Evolutionary conservation across 805 yeast species (phyloP).

Genomic region (Ogataea ganodermae): DNA sequence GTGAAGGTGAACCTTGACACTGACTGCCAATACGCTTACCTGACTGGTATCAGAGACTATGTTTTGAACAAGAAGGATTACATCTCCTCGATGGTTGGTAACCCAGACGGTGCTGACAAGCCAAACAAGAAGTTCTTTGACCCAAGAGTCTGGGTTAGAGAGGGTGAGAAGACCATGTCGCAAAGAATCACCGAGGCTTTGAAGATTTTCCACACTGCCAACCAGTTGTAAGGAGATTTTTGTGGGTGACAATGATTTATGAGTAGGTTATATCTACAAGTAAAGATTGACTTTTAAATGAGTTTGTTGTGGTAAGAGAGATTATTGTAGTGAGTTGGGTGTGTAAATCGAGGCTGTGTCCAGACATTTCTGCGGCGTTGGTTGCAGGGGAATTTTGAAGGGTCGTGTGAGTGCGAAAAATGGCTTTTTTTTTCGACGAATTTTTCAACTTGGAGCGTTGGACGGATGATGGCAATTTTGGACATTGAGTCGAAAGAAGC

Average conservation of each 20-base stretch:
- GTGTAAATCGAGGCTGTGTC: not conserved
- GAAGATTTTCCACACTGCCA: constrained; percentile 79
- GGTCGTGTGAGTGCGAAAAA: constrained; percentile 14
- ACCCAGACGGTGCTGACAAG: constrained; percentile 99
- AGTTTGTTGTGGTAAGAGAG: too few species aligned
- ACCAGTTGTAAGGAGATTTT: constrained; percentile 46
- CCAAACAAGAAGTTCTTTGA: constrained; percentile 99
- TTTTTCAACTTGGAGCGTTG: constrained; percentile 17
- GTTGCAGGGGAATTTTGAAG: not conserved
- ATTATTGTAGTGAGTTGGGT: too few species aligned
- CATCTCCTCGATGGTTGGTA: constrained; percentile 86
- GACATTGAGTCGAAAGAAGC: not conserved
- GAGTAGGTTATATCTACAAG: not conserved
- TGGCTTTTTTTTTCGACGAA: constrained; percentile 20
- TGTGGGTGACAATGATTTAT: not conserved
- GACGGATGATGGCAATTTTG: constrained; percentile 20
- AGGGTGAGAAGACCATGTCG: constrained; percentile 98
- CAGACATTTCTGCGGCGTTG: not conserved
- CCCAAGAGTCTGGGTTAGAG: constrained; percentile 99
- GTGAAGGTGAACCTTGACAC: constrained; percentile 99
- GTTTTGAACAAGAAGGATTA: constrained; percentile 95
- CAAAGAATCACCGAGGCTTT: constrained; percentile 83
- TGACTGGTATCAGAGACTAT: constrained; percentile 96
- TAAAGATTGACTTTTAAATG: not conserved
- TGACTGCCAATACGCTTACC: constrained; percentile 98